Evolutionary conservation across 306 rosid species (phyloP), one percentile per base, ranked within the genome.

Genomic region (Coriaria nepalensis): DNA sequence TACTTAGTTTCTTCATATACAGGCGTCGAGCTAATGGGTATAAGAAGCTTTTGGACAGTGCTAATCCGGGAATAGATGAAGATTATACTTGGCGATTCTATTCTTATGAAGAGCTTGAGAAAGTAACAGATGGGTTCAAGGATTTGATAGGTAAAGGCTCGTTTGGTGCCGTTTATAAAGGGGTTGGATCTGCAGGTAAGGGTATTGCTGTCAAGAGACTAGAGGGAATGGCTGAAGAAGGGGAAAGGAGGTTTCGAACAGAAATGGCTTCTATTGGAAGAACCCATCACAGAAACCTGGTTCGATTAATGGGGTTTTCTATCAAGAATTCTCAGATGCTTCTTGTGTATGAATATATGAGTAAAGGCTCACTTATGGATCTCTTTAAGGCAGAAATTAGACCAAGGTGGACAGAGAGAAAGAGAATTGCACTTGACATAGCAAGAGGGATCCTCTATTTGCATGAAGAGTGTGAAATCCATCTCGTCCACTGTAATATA

Each of bases 51-150:
- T 32, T 11, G 9, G 48, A 61, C 29, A 52, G 45, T 32, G 38
- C 59, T 15, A 45, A 61, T 6, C 2, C 52, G 40, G 59, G 40
- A 37, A 36, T 61, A 32, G 44, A 36, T 1, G 59, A 52, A 38
- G 59, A 61, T 8, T 51, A 43, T 10, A 32, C 35, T 8, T 8
- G 52, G 41, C 59, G 37, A 45, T 38, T 40, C 11, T 61, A 29
- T 43, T 42, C 66, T 14, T 61, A 61, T 47, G 6, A 45, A 11
- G 47, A 43, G 13, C 47, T 43, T 10, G 14, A 43, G 47, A 43
- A 43, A 43, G 47, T 43, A 9, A 43, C 47, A 9, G 14, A 11
- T 43, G 47, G 47, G 7, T 43, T 43, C 29, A 11, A 11, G 47
- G 47, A 43, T 7, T 43, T 43, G 47, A 8, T 43, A 43, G 47